phyloP scores from a whole-genome alignment of 805 yeast genomes.

The Metschnikowia gruessii region DNA sequence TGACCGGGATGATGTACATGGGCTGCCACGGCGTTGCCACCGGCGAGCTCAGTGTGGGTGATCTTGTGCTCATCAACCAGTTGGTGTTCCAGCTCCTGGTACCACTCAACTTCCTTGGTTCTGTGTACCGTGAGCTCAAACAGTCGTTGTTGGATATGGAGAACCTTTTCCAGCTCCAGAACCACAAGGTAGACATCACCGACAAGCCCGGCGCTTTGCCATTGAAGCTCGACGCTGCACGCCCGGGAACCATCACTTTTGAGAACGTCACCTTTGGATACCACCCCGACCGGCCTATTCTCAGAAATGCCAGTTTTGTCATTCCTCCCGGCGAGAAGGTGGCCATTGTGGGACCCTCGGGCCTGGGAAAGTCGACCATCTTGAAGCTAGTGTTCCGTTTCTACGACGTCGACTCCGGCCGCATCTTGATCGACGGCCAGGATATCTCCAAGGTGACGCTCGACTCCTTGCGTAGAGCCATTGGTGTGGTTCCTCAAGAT shows the following conservation, averaged over 20 bases:
- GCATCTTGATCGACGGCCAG: conserved; percentile 83
- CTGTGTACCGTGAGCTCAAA: conserved; percentile 91
- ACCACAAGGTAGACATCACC: conserved; percentile 62
- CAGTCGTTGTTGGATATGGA: conserved; percentile 96
- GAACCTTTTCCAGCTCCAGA: conserved; percentile 80
- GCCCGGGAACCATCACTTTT: conserved; percentile 76
- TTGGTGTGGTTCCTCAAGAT: conserved; percentile 97
- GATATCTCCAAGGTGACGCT: conserved; percentile 74
- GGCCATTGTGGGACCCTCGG: conserved; percentile 95
- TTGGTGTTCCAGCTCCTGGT: conserved; percentile 93
- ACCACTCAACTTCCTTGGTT: conserved; percentile 90
- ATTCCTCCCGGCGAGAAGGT: conserved; percentile 90
- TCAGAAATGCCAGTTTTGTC: conserved; percentile 73
- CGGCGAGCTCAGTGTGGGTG: conserved; percentile 87
- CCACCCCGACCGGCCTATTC: conserved; percentile 82
- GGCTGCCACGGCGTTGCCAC: conserved; percentile 90
- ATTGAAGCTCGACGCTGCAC: conserved; percentile 42
- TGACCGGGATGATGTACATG: conserved; percentile 98
- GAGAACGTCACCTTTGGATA: conserved; percentile 94
- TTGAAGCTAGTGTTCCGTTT: conserved; percentile 82
- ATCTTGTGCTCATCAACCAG: conserved; percentile 90
- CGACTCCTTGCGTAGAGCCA: conserved; percentile 65
- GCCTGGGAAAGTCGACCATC: conserved; percentile 92
- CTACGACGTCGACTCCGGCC: conserved; percentile 77
- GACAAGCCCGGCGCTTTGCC: conserved; percentile 64